Percentiles rank a stretch among this genome's conserved stretches.
phyloP scores from a whole-genome alignment of 768 basidiomycete species.

The Sarcodon aspratus region DNA sequence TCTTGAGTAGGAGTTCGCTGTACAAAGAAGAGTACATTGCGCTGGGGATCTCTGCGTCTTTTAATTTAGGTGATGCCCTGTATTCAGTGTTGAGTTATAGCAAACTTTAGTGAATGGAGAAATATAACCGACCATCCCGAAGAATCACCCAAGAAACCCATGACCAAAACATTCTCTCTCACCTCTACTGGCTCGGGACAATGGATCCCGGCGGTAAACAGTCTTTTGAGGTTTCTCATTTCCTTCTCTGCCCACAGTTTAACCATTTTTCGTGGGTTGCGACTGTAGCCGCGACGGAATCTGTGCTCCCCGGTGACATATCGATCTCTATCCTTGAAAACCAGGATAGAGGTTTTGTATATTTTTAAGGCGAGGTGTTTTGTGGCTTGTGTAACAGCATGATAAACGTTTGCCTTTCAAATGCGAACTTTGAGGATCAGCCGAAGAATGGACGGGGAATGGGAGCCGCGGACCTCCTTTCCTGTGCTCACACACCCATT shows the following conservation, averaged over 20 bases:
- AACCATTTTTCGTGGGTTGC: slow-evolving; percentile 98
- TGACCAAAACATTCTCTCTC: slow-evolving; percentile 92
- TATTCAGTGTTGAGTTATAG: not conserved
- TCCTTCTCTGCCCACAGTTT: slow-evolving; percentile 99
- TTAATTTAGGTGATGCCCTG: slow-evolving; percentile 89
- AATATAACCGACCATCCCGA: slow-evolving; percentile 63
- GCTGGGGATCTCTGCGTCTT: slow-evolving; percentile 63
- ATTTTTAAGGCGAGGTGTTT: slow-evolving; percentile 87
- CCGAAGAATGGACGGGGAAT: not conserved
- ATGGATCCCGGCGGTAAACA: slow-evolving; percentile 71
- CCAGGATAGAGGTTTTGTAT: slow-evolving; percentile 95
- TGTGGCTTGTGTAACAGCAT: slow-evolving; percentile 49
- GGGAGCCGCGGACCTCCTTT: slow-evolving; percentile 66
- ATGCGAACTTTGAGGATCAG: not conserved
- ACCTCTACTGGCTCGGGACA: slow-evolving; percentile 90
- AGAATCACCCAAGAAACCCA: slow-evolving; percentile 80
- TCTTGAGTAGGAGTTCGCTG: slow-evolving; percentile 62
- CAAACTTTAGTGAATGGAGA: slow-evolving; percentile 2
- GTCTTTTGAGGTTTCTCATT: slow-evolving; percentile 86
- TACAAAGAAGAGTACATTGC: slow-evolving; percentile 54
- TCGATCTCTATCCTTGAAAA: slow-evolving; percentile 95
- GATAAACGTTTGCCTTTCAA: slow-evolving; percentile 89
- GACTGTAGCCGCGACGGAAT: slow-evolving; percentile 85
- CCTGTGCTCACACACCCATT: slow-evolving; percentile 97
- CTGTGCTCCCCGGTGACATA: slow-evolving; percentile 95